These are phyloP conservation scores for Cadophora luteo-olivacea DNA, from an alignment of 2,329 filamentous ascomycete genomes.

Conservation along the genomic window DNA sequence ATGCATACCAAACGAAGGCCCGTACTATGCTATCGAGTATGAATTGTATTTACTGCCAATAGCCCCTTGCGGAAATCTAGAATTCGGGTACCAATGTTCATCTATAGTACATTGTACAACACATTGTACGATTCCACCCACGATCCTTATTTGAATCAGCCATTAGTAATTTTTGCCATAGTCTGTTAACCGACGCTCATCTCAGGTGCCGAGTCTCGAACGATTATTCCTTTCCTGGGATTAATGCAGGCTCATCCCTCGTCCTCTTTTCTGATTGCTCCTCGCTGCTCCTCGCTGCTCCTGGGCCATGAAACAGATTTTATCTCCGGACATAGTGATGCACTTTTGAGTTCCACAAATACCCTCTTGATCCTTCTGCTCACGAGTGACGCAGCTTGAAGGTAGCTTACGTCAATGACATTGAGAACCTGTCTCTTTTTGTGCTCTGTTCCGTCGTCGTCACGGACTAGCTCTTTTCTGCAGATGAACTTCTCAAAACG, in stretches of 20 bases:
- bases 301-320: not conserved
- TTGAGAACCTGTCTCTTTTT: not conserved
- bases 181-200: too few relatives aligned
- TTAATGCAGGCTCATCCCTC: not conserved
- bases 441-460: not conserved
- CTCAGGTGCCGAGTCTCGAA: not conserved
- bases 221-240: not conserved
- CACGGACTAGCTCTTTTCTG: not conserved
- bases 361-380: not conserved
- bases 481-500: not conserved
- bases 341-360: not conserved
- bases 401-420: not conserved
- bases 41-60: too few relatives aligned
- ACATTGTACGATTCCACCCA: too few relatives aligned
- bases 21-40: too few relatives aligned
- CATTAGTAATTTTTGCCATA: too few relatives aligned
- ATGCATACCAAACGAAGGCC: too few relatives aligned
- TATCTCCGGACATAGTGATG: not conserved
- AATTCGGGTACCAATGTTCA: too few relatives aligned
- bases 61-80: too few relatives aligned
- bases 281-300: not conserved
- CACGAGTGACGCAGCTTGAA: not conserved
- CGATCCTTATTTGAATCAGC: too few relatives aligned
- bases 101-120: too few relatives aligned
- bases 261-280: not conserved